Conservation (phyloP, 257 asterid species). For the Forsythia suspensa region DNA sequence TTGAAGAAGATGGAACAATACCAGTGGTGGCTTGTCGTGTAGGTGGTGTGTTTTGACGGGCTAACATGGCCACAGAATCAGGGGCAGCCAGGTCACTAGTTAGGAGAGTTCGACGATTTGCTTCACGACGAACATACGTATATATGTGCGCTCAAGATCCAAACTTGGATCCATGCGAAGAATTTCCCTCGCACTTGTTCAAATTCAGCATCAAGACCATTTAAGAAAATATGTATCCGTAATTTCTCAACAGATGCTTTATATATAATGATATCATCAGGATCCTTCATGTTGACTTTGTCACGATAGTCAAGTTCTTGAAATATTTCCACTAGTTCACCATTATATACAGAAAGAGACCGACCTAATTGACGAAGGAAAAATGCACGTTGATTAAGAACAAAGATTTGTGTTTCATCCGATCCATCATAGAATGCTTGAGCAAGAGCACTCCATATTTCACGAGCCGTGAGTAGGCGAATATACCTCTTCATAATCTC, state of each 20-base stretch:
- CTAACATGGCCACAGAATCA: background rate
- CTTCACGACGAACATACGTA: background rate
- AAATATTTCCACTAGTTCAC: background rate
- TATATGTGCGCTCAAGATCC: background rate
- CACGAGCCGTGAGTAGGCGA: too few relatives aligned
- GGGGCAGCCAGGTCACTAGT: too few relatives aligned
- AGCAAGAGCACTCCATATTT: too few relatives aligned
- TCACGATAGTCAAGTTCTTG: background rate
- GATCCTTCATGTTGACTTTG: background rate
- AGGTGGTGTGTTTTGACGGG: background rate
- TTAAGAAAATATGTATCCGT: background rate
- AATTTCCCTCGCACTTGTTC: conserved; percentile 10
- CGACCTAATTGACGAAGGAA: too few relatives aligned
- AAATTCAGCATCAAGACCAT: background rate
- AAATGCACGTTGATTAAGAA: too few relatives aligned
- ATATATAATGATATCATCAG: background rate
- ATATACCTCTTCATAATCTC: too few relatives aligned
- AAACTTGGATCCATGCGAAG: background rate
- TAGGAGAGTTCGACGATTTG: background rate
- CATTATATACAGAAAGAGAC: too few relatives aligned
- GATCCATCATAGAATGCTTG: too few relatives aligned
- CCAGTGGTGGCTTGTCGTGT: too few relatives aligned
- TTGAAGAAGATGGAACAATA: background rate
- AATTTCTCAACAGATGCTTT: background rate
- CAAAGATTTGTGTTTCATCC: too few relatives aligned